phyloP scores from a whole-genome alignment of 192 early-diverging fungal genomes.

The Dissophora globulifera region DNA sequence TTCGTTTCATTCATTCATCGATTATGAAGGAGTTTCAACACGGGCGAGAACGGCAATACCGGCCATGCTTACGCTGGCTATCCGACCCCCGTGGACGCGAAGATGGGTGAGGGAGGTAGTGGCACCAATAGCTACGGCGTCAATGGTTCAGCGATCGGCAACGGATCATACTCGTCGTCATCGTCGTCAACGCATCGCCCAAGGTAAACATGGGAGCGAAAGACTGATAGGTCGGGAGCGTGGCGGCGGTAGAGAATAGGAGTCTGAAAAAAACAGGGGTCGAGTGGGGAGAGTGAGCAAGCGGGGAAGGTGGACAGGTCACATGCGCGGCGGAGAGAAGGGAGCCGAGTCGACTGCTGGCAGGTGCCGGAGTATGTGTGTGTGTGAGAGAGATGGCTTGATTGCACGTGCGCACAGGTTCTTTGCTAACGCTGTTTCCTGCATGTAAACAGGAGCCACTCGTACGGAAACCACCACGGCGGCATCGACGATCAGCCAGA shows the following conservation, averaged over 20 bases:
- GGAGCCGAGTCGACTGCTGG: neutral
- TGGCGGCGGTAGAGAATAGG: neutral
- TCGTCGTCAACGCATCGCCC: conserved; percentile 31
- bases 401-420: too few species aligned
- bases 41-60: conserved; percentile 12
- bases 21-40: conserved; percentile 24
- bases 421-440: neutral
- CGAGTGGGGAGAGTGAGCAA: neutral
- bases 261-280: conserved; percentile 18
- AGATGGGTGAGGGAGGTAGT: neutral
- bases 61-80: conserved; percentile 18
- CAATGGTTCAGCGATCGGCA: conserved; percentile 18
- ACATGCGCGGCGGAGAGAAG: conserved; percentile 17
- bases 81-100: conserved; percentile 15
- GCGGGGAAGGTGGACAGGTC: conserved; percentile 3
- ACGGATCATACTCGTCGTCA: conserved; percentile 40
- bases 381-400: too few species aligned
- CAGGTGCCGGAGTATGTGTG: neutral
- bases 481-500: conserved; percentile 30
- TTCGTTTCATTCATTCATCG: too few species aligned
- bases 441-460: conserved; percentile 22
- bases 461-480: conserved; percentile 26
- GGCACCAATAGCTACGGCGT: conserved; percentile 5
- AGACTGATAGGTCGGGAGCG: neutral
- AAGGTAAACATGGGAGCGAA: conserved; percentile 16